Base-by-base conservation (phyloP, 2,329 filamentous ascomycete species). In the Alternaria sp. region DNA sequence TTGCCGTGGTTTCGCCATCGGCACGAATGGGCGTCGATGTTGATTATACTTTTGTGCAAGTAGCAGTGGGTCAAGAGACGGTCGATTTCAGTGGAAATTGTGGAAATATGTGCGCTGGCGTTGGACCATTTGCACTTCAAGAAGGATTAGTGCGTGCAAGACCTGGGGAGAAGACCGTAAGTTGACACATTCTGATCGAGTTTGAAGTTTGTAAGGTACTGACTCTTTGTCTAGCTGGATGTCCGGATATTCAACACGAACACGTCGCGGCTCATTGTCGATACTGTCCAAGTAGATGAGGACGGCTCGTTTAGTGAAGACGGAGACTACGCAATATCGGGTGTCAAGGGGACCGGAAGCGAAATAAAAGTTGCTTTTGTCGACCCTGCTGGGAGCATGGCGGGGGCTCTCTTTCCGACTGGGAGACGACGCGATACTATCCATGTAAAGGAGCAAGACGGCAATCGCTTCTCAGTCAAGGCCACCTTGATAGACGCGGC, bases 41-140 rank as follows among this genome's bases (percentile, higher is more conserved):
- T 4, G 87, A 91, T 57, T 92, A 89, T 67, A 92, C 89, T 0
- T 92, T 92, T 72, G 86, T 89, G 2, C 87, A 89, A 49, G 82
- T 92, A 7, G 89, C 89, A 3, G 84, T 92, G 47, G 84, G 84
- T 38, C 83, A 89, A 65, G 79, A 80, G 9, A 76, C 79, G n/a
- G 82, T 92, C 2, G 89, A 92, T 68, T 85, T 86, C 70, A 87
- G 87, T 0, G 87, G 89, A 7, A 92, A 92, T 66, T 92, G 90
- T 72, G 90, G 90, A 22, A 92, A 92, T 72, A 90, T 92, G 88
- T 86, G 83, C 3, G 83, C 86, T 30, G 84, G 87, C 0, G 84
- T 92, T 39, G 90, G 89, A 0, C 89, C 89, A 0, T 88, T 86
- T 69, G 87, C 86, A 2, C 77, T 88, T 70, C 75, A 91, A 78